A percentile compares a stretch with the other conserved stretches of the same genome.
Conservation (phyloP, 2,329 filamentous ascomycete species). For the Xylaria sp. region DNA sequence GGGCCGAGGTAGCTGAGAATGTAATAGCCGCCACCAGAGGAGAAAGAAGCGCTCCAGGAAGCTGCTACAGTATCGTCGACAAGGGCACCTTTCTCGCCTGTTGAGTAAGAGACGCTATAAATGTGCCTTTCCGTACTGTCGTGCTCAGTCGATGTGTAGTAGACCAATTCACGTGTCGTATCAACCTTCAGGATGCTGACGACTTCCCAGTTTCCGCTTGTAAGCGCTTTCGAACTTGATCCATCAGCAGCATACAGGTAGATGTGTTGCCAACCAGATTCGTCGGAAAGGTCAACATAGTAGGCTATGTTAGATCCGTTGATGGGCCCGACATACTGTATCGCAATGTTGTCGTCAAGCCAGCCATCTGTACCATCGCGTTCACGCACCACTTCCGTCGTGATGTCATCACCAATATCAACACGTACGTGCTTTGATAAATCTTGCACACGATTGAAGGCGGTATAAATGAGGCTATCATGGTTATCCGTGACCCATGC, state of each 20-base stretch:
- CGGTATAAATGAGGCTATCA: constrained; percentile 70
- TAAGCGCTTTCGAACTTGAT: constrained; percentile 67
- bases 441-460: constrained; percentile 76
- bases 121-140: constrained; percentile 75
- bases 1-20: constrained; percentile 73
- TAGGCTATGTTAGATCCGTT: constrained; percentile 56
- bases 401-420: constrained; percentile 58
- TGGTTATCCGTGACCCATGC: constrained; percentile 73
- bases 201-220: constrained; percentile 74
- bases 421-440: constrained; percentile 71
- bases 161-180: constrained; percentile 64
- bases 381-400: constrained; percentile 63
- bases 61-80: constrained; percentile 70
- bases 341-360: constrained; percentile 69
- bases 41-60: constrained; percentile 74
- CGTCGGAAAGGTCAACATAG: constrained; percentile 75
- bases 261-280: constrained; percentile 72
- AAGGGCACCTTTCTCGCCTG: constrained; percentile 65
- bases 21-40: constrained; percentile 70
- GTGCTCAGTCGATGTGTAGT: constrained; percentile 72
- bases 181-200: constrained; percentile 69
- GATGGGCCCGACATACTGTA: constrained; percentile 64
- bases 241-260: constrained; percentile 71
- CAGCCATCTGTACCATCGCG: constrained; percentile 70
- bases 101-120: constrained; percentile 72